These are phyloP conservation scores for Solanum etuberosum DNA, from an alignment of 257 asterid species.

Conservation along the genomic window DNA sequence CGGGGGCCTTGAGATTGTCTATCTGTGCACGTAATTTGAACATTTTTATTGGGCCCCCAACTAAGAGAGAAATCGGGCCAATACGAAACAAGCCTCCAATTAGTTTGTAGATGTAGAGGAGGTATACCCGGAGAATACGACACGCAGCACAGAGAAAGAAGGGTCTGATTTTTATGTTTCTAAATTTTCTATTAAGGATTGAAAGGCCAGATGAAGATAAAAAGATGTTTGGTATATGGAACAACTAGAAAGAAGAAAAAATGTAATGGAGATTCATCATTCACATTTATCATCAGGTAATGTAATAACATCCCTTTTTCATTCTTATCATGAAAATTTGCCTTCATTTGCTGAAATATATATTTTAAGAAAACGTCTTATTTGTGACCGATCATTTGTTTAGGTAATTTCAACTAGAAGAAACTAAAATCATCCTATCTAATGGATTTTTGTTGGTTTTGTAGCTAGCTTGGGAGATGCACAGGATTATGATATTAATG, in stretches of 20 bases:
- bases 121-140: not conserved
- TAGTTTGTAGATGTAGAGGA: not conserved
- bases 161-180: not conserved
- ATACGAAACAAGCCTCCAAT: not conserved
- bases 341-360: not conserved
- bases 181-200: too few relatives aligned
- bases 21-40: too few relatives aligned
- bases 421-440: not conserved
- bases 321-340: not conserved
- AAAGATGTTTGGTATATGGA: slow-evolving; percentile 19
- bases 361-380: too few relatives aligned
- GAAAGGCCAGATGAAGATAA: not conserved
- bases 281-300: slow-evolving; percentile 18
- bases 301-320: slow-evolving; percentile 3
- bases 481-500: not conserved
- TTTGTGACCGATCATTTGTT: too few relatives aligned
- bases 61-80: not conserved
- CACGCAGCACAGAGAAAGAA: not conserved
- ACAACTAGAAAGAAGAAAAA: slow-evolving; percentile 45
- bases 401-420: too few relatives aligned
- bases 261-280: slow-evolving; percentile 20
- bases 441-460: not conserved
- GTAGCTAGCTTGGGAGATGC: not conserved
- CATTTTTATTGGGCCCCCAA: not conserved
- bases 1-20: too few relatives aligned